Percentiles rank a stretch among this genome's conserved stretches.
Evolutionary conservation across 345 rosid genomes (phyloP).

Genomic region (Cardiospermum halicacabum): DNA sequence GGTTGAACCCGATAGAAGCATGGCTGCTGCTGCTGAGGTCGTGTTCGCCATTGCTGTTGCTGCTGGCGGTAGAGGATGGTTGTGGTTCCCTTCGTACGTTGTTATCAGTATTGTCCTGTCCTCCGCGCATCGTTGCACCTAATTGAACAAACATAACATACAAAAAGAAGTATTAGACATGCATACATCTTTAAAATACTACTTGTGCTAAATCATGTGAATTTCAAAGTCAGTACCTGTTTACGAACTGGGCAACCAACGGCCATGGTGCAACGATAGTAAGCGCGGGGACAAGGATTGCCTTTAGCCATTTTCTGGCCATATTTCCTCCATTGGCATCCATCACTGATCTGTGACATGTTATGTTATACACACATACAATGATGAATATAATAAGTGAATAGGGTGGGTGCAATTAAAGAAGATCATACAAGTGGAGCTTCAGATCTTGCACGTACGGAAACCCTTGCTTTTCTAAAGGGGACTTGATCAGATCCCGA

Average conservation of each 20-base stretch:
- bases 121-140: constrained; percentile 94
- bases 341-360: constrained; percentile 60
- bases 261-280: constrained; percentile 83
- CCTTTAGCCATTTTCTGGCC: constrained; percentile 92
- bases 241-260: constrained; percentile 81
- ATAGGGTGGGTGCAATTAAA: neutral
- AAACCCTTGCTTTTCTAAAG: constrained; percentile 51
- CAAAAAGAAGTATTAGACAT: too few species aligned
- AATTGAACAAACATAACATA: neutral
- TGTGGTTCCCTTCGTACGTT: constrained; percentile 94
- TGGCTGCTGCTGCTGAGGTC: constrained; percentile 83
- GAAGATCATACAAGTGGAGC: constrained; percentile 37
- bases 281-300: constrained; percentile 92
- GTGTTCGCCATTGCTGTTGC: constrained; percentile 88
- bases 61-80: constrained; percentile 90
- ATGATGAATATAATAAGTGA: too few species aligned
- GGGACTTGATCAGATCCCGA: constrained; percentile 39
- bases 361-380: too few species aligned
- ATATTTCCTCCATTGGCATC: constrained; percentile 96
- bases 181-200: too few species aligned
- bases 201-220: too few species aligned
- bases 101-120: constrained; percentile 75
- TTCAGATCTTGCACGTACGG: constrained; percentile 52
- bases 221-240: too few species aligned
- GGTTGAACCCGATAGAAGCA: constrained; percentile 81